Evolutionary conservation across 2,329 filamentous ascomycete species (phyloP).

Genomic region (Macrophomina tecta): DNA sequence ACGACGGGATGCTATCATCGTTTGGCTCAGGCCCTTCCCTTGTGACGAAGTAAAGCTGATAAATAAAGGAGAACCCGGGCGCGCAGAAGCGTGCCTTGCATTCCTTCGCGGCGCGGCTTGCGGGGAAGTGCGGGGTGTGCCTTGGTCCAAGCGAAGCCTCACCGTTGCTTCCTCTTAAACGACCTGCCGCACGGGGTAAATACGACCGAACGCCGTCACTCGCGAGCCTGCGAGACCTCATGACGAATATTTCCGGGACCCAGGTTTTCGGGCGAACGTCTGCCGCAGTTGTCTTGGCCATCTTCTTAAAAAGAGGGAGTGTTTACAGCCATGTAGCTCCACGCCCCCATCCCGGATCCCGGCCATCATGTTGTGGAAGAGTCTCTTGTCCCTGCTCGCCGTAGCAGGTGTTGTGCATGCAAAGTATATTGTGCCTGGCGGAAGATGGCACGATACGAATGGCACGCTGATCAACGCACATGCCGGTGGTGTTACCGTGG

Average conservation of each 20-base stretch:
- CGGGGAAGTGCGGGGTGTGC: constrained; percentile 19
- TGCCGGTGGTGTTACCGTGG: constrained; percentile 62
- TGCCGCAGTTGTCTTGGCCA: constrained; percentile 14
- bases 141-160: constrained; percentile 1
- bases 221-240: background rate
- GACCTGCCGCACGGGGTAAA: constrained; percentile 18
- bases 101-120: background rate
- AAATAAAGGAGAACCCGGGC: too few species aligned
- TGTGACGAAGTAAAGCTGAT: too few species aligned
- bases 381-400: background rate
- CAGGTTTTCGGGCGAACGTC: constrained; percentile 7
- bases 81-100: constrained; percentile 6
- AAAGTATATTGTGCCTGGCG: constrained; percentile 68
- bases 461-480: constrained; percentile 68
- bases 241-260: constrained; percentile 15
- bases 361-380: background rate
- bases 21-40: background rate
- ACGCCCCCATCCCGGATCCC: background rate
- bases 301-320: background rate
- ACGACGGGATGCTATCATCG: too few species aligned
- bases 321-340: background rate
- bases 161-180: background rate
- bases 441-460: constrained; percentile 65
- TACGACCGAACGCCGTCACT: constrained; percentile 13
- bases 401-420: constrained; percentile 33